Base-by-base conservation (phyloP, 2,329 filamentous ascomycete species). In the Leptographium radiaticola region DNA sequence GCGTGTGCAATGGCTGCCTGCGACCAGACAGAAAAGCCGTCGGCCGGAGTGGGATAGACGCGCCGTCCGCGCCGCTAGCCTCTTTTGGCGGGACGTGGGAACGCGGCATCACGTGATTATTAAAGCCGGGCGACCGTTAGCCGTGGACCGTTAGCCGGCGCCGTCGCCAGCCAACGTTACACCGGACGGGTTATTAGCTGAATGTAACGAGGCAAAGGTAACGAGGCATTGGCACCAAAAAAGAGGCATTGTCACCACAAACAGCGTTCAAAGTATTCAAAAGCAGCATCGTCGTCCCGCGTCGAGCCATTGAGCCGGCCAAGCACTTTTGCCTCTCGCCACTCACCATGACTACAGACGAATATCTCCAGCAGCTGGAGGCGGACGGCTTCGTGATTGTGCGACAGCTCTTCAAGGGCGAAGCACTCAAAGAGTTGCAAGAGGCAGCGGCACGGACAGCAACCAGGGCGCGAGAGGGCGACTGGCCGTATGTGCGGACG, bases 401-500 rank as follows among this genome's bases (percentile, higher is more conserved):
- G 62, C 83, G 80, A 43, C 76, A 76, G 39, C 72, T 87, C 58
- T 73, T 94, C 61, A 68, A 73, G 18, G 59, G 57, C 53, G 56
- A 53, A 2, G 73, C 81, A 56, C 71, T 93, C 46, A 57, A 71
- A 30, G 62, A 69, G 20, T 80, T 91, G 58, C 84, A 82, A 61
- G 63, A 65, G 53, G 83, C 83, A 44, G 79, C 81, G 51, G 64
- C 70, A 38, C 67, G 75, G 55, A 76, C 79, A n/a, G 80, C 81
- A 20, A 64, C 70, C 2, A 70, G 80, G 44, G 84, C 86, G 44
- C 81, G 86, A 58, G 61, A 71, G n/a, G 88, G 88, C 40, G 64
- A 75, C 58, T 95, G 89, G 89, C 87, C 87, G 4, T 77, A 86
- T 68, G 82, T 94, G 63, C 85, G 89, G 59, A 91, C 87, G 0